These are phyloP conservation scores for Candida patagonica DNA, from an alignment of 805 yeast species.

Conservation along the genomic window DNA sequence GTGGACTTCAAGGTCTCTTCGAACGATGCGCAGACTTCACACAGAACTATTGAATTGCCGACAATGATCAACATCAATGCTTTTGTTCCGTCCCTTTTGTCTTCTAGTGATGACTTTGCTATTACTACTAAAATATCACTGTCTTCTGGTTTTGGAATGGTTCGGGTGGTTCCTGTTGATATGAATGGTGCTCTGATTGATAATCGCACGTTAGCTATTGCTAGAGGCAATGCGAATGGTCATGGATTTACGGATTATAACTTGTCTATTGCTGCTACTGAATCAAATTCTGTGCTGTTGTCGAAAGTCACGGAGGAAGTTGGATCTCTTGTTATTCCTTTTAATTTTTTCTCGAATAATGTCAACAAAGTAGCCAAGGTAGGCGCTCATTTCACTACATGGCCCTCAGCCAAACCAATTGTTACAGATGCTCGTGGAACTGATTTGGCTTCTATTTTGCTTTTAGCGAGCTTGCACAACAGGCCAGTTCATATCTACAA, in stretches of 20 bases:
- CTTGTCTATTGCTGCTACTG: conserved; percentile 75
- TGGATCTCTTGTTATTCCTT: conserved; percentile 75
- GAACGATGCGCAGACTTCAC: conserved; percentile 86
- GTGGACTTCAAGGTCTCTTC: conserved; percentile 51
- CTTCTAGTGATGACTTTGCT: conserved; percentile 46
- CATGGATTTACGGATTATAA: conserved; percentile 70
- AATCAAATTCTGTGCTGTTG: conserved; percentile 52
- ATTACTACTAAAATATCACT: conserved; percentile 61
- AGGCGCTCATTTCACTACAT: conserved; percentile 66
- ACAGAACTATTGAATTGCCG: conserved; percentile 70
- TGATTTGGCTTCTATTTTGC: conserved; percentile 82
- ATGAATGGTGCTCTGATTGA: conserved; percentile 56
- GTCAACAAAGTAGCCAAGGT: conserved; percentile 63
- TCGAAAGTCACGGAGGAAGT: conserved; percentile 55
- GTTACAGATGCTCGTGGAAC: conserved; percentile 89
- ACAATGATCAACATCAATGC: conserved; percentile 80
- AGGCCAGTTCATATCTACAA: conserved; percentile 84
- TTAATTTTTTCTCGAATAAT: conserved; percentile 53
- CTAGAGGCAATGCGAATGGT: conserved; percentile 44
- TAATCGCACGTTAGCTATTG: conserved; percentile 54
- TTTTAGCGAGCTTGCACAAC: conserved; percentile 79
- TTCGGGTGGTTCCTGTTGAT: conserved; percentile 68
- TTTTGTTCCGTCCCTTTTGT: conserved; percentile 60
- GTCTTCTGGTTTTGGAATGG: conserved; percentile 82
- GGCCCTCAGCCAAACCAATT: conserved; percentile 81